A percentile compares a stretch with the other conserved stretches of the same genome.
phyloP scores from a whole-genome alignment of 148 eudicot species.

The Amaranthus palmeri region DNA sequence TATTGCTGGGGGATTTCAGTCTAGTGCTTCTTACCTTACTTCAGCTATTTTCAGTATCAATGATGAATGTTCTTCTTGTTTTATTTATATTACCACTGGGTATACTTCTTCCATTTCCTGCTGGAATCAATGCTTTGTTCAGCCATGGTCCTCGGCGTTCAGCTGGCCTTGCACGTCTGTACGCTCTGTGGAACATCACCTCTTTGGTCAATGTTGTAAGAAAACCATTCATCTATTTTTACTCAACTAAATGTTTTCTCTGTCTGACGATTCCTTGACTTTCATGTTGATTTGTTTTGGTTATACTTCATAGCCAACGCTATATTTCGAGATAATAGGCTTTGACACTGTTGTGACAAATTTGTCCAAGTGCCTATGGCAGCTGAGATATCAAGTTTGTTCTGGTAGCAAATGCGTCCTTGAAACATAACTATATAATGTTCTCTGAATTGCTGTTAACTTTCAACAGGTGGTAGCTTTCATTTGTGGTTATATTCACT shows the following conservation, averaged over 20 bases:
- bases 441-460: constrained; percentile 4
- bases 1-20: constrained; percentile 89
- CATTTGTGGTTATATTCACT: constrained; percentile 72
- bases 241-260: too few species aligned
- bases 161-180: constrained; percentile 89
- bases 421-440: neutral
- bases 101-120: constrained; percentile 92
- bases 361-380: too few species aligned
- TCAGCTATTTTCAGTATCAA: constrained; percentile 88
- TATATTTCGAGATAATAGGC: too few species aligned
- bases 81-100: constrained; percentile 81
- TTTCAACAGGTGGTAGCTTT: constrained; percentile 73
- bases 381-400: neutral
- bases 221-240: constrained; percentile 6
- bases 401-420: neutral
- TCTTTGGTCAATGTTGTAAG: constrained; percentile 93
- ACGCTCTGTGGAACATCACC: constrained; percentile 92
- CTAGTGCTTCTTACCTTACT: constrained; percentile 92
- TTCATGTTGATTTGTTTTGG: too few species aligned
- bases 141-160: constrained; percentile 98
- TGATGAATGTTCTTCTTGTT: constrained; percentile 67
- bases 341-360: too few species aligned
- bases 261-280: too few species aligned
- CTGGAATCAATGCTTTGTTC: constrained; percentile 96
- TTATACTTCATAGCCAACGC: too few species aligned